These are phyloP conservation scores for Teunomyces barrocoloradensis DNA, from an alignment of 805 yeast species.

Conservation along the genomic window DNA sequence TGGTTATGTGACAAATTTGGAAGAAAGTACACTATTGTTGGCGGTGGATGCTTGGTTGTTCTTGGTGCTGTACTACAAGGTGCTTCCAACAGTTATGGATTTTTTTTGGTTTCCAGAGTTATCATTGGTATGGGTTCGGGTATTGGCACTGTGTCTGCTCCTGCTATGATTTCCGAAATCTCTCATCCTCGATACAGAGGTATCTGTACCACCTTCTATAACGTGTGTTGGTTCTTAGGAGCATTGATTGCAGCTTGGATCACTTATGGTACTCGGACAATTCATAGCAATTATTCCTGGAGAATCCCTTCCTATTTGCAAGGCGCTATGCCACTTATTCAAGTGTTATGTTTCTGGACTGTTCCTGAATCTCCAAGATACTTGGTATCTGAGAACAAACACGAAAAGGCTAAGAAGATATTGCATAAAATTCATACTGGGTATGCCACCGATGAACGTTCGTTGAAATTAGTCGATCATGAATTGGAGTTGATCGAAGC, in stretches of 20 bases:
- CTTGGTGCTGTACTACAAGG: slow-evolving; percentile 40
- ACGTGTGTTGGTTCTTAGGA: slow-evolving; percentile 53
- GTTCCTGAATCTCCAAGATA: slow-evolving; percentile 31
- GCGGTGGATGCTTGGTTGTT: slow-evolving; percentile 24
- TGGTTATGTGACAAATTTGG: slow-evolving; percentile 38
- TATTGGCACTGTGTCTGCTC: slow-evolving; percentile 42
- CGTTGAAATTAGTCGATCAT: slow-evolving; percentile 9
- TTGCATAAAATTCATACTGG: slow-evolving; percentile 7
- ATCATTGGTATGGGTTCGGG: slow-evolving; percentile 48
- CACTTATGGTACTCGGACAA: slow-evolving; percentile 43
- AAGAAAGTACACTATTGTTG: slow-evolving; percentile 29
- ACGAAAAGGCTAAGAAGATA: slow-evolving; percentile 13
- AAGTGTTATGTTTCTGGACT: slow-evolving; percentile 29
- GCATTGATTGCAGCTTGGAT: slow-evolving; percentile 53
- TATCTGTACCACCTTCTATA: slow-evolving; percentile 37
- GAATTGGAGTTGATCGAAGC: slow-evolving; percentile 6
- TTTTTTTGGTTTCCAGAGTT: slow-evolving; percentile 46
- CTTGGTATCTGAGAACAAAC: slow-evolving; percentile 16
- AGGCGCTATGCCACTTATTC: slow-evolving; percentile 45
- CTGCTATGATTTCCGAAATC: slow-evolving; percentile 50
- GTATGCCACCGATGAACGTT: slow-evolving; percentile 13
- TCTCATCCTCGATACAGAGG: slow-evolving; percentile 42
- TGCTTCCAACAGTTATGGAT: slow-evolving; percentile 28
- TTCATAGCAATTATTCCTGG: slow-evolving; percentile 43
- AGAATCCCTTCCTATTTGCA: slow-evolving; percentile 55